Base-by-base conservation (phyloP, 148 eudicot species). In the Fagopyrum homotropicum region DNA sequence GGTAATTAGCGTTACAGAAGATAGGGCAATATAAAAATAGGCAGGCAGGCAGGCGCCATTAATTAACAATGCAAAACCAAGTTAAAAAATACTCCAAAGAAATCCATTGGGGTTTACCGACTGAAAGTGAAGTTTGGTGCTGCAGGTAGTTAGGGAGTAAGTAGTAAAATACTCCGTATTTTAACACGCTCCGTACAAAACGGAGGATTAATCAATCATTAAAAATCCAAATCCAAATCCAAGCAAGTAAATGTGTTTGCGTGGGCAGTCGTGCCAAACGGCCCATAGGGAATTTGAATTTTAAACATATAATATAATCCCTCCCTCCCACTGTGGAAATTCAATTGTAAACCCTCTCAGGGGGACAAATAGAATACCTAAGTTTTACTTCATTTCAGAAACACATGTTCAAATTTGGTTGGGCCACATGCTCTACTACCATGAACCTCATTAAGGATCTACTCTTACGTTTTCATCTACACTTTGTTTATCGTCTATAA, bases 141-240 rank as follows among this genome's bases (percentile, higher is more conserved):
- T 61, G 68, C 15, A 61, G 68, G 43, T 29, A 29, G 68, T 60
- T 19, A 22, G 66, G 35, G 12, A 7, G 12, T 22, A 60, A 60
- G 68, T 26, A 26, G 12, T 26, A 7, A 9, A 26, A 29, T 26
- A 2, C 26, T 59, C 19, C 64, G 30, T 19, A 59, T 19, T 19
- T 59, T 26, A 15, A 61, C 30, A 61, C 43, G 11, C 44, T 61
- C 68, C 68, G 68, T 29, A 61, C 68, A 61, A 61, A 61, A 15
- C 43, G 68, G 8, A 9, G 40, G 68, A 61, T 61, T 61, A 64
- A 64, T 35, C 45, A 64, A 64, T 35, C 45, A 64, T 64, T 64
- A 64, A 12, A 35, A 64, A 30, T 35, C 17, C 45, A 40, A 64
- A 30, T 35, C 17, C 45, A 40, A 64, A 10, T 64, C 70, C 70